Conservation (phyloP, 2,329 filamentous ascomycete genomes). For the Fusarium beomiforme region DNA sequence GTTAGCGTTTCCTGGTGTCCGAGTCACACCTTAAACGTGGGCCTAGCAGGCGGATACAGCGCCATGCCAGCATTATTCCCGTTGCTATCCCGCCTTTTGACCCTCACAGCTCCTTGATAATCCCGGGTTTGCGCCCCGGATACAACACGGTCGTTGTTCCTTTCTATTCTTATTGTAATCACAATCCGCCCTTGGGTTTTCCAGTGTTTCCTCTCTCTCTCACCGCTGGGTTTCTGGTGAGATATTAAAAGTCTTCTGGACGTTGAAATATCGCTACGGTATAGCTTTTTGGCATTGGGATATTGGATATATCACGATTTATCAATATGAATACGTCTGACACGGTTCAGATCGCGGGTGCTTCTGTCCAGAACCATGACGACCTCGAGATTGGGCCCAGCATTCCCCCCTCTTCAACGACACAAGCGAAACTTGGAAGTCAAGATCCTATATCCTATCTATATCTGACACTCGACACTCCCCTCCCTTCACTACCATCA, state of each 20-base stretch:
- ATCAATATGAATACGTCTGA: conserved; percentile 23
- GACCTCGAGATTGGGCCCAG: conserved; percentile 34
- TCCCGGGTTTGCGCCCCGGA: conserved; percentile 33
- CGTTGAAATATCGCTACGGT: neutral
- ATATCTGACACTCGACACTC: conserved; percentile 55
- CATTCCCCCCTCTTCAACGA: conserved; percentile 4
- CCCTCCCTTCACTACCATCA: conserved; percentile 47
- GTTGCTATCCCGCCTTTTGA: conserved; percentile 36
- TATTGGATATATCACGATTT: neutral
- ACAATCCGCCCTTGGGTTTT: conserved; percentile 5
- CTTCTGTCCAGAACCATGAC: conserved; percentile 1
- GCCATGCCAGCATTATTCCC: conserved; percentile 39
- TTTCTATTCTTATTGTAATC: conserved; percentile 4
- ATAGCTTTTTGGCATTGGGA: neutral
- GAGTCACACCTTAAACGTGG: conserved; percentile 27
- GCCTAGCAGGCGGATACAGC: conserved; percentile 33
- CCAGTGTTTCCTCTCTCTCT: neutral
- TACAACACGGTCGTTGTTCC: conserved; percentile 13
- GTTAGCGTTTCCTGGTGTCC: conserved; percentile 33
- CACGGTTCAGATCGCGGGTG: conserved; percentile 7
- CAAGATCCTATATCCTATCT: conserved; percentile 49
- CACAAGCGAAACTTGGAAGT: conserved; percentile 7
- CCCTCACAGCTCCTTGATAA: conserved; percentile 36
- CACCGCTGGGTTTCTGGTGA: neutral
- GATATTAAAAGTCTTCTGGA: neutral